Base-by-base conservation (phyloP, 805 yeast species). In the Metschnikowia drakensbergensis region DNA sequence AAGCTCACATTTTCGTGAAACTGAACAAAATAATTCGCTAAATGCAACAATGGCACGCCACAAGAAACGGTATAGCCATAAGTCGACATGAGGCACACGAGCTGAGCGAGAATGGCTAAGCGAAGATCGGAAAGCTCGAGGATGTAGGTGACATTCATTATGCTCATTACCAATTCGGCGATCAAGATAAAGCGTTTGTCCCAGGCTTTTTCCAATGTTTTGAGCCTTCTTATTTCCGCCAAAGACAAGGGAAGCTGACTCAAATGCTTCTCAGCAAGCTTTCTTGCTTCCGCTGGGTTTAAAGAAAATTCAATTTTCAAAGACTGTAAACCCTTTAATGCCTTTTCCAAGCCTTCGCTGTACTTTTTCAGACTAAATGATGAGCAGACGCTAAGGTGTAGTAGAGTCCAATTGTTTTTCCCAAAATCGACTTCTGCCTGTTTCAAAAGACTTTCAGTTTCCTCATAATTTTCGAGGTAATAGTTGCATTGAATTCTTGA, bases 31-130 rank as follows among this genome's bases (percentile, higher is more conserved):
- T 40, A 42, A 42, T 68, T 65, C 3, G 80, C 79, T 30, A 72
- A 53, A 8, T 72, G 64, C 0, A 78, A 51, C 41, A 76, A 58
- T 1, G 75, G 69, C 17, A 69, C 53, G 1, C 79, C 66, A 39
- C 75, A 66, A 17, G 63, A 62, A 0, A 74, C 63, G 1, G 77
- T 64, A 5, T 58, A 52, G 1, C 83, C 83, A 48, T 68, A 48
- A 8, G 64, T 63, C n/a, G 66, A 47, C 59, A 76, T 65, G 30
- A 71, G 56, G 7, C 60, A 47, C 0, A 76, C 63, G 4, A 69
- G 55, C 37, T 67, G 66, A 4, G 65, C 63, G 5, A 68, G 61
- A 6, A 75, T 46, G 4, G 69, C 62, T 31, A 62, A 50, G 4
- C 69, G 54, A 5, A 76, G 59, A 13, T 56, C 49, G 2, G 58